Evolutionary conservation across 306 rosid genomes (phyloP).

Genomic region (Acmispon strigosus): DNA sequence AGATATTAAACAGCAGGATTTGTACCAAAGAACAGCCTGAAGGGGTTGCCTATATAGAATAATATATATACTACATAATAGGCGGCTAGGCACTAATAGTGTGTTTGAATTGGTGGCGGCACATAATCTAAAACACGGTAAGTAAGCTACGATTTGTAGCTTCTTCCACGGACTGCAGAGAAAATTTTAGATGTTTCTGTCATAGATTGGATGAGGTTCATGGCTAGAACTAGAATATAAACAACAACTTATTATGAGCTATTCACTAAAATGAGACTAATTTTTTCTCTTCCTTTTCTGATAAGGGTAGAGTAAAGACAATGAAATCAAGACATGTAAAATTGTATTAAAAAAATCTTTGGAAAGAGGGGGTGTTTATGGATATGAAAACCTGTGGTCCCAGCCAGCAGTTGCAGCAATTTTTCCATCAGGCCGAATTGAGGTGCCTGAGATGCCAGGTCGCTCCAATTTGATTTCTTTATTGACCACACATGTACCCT

Average conservation of each 20-base stretch:
- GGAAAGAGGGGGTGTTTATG: neutral
- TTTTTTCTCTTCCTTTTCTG: neutral
- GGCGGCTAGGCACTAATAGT: neutral
- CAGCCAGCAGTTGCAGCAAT: conserved; percentile 92
- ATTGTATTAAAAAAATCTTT: neutral
- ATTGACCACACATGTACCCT: conserved; percentile 72
- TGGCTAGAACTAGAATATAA: neutral
- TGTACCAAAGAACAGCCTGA: neutral
- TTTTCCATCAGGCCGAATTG: conserved; percentile 74
- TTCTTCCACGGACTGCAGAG: neutral
- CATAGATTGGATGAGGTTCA: neutral
- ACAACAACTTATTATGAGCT: neutral
- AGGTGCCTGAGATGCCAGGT: conserved; percentile 78
- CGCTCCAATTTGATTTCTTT: conserved; percentile 75
- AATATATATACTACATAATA: neutral
- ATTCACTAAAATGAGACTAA: neutral
- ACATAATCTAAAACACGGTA: no score
- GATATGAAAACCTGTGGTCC: conserved; percentile 78
- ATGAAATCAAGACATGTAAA: neutral
- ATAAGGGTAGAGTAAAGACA: neutral
- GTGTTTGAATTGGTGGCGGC: neutral
- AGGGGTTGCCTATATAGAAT: neutral
- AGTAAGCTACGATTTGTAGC: no score
- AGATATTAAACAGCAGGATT: conserved; percentile 1
- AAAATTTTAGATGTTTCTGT: neutral